Evolutionary conservation across 2,329 filamentous ascomycete species (phyloP).

Genomic region (Cercospora sojina): DNA sequence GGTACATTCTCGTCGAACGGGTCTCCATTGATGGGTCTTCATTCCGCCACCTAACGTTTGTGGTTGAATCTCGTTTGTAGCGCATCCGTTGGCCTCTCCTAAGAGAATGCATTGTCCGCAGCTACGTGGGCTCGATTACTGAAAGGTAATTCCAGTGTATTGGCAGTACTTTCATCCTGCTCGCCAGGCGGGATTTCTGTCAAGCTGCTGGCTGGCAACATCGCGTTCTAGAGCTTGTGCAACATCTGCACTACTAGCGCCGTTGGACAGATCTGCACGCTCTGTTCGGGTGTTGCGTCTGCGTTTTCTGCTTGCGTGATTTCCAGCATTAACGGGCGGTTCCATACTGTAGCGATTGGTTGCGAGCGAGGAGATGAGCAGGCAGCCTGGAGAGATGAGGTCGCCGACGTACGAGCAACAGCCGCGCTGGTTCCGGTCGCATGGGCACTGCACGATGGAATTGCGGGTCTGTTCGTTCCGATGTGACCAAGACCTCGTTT

Average conservation of each 20-base stretch:
- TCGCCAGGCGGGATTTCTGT: background rate
- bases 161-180: background rate
- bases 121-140: background rate
- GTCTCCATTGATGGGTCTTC: background rate
- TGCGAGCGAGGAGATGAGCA: background rate
- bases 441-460: slow-evolving; percentile 3
- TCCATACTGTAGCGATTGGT: background rate
- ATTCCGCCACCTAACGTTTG: background rate
- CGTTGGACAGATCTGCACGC: background rate
- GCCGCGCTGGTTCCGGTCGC: background rate
- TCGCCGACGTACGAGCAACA: background rate
- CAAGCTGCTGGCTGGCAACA: background rate
- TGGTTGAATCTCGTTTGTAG: background rate
- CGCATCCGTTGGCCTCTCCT: background rate
- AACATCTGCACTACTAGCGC: background rate
- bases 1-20: background rate
- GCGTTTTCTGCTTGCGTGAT: background rate
- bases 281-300: background rate
- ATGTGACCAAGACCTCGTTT: background rate
- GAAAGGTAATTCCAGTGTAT: background rate
- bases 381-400: slow-evolving; percentile 1
- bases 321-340: background rate
- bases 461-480: slow-evolving; percentile 1
- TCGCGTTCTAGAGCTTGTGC: background rate
- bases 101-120: background rate